Evolutionary conservation across 345 rosid species (phyloP).

Genomic region (Diplotaxis tenuifolia): DNA sequence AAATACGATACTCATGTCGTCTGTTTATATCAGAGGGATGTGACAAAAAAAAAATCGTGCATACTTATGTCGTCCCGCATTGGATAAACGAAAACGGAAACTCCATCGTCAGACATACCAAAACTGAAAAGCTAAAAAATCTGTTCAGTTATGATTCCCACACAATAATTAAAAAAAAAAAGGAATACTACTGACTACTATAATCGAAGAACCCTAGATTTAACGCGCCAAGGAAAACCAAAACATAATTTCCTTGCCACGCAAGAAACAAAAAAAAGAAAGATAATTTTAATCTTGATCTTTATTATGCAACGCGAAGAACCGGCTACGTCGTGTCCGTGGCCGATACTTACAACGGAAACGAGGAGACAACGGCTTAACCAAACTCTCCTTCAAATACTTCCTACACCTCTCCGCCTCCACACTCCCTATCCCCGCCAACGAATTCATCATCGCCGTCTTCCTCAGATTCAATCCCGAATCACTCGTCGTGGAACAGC

Average conservation of each 20-base stretch:
- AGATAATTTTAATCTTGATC: constrained; percentile 34
- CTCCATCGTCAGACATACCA: not conserved
- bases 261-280: constrained; percentile 18
- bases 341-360: constrained; percentile 49
- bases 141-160: not conserved
- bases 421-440: constrained; percentile 64
- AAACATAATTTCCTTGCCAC: constrained; percentile 8
- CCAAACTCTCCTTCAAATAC: constrained; percentile 47
- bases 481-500: not conserved
- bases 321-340: constrained; percentile 72
- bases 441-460: constrained; percentile 73
- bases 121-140: not conserved
- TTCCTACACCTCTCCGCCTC: constrained; percentile 67
- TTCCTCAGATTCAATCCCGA: constrained; percentile 38
- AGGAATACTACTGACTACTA: not conserved
- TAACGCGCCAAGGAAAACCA: constrained; percentile 21
- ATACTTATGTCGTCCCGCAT: not conserved
- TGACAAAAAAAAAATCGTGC: too few relatives aligned
- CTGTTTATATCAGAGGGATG: too few relatives aligned
- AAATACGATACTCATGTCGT: too few relatives aligned
- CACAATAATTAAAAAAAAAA: not conserved
- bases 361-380: constrained; percentile 55
- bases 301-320: constrained; percentile 44
- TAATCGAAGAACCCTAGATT: not conserved
- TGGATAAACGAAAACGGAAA: not conserved